Conservation (phyloP, 768 basidiomycete genomes). For the Auricularia sp. region DNA sequence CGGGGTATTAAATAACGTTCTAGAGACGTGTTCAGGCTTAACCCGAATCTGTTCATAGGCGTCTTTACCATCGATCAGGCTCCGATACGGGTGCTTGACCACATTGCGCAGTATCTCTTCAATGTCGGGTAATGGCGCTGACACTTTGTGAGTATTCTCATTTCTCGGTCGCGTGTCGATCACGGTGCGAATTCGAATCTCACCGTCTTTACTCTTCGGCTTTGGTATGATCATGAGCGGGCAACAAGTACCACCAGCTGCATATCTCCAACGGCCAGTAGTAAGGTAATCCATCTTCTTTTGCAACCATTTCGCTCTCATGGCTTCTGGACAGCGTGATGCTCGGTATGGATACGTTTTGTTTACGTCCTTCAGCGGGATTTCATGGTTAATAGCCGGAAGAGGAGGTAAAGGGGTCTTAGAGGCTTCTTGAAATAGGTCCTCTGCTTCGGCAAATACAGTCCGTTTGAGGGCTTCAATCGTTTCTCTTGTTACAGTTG, state of each 20-base stretch:
- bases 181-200: neutral
- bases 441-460: conserved; percentile 7
- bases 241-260: neutral
- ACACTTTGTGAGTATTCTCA: conserved; percentile 6
- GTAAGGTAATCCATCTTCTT: no score
- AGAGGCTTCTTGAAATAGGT: conserved; percentile 6
- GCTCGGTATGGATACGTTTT: conserved; percentile 7
- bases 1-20: conserved; percentile 12
- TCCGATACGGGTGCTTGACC: conserved; percentile 2
- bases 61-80: conserved; percentile 10
- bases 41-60: conserved; percentile 15
- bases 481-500: neutral
- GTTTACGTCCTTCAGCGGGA: conserved; percentile 10
- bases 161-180: conserved; percentile 5
- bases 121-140: conserved; percentile 6
- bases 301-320: neutral
- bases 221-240: conserved; percentile 6
- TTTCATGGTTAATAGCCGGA: conserved; percentile 9
- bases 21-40: conserved; percentile 9
- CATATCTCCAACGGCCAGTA: no score
- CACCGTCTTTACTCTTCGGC: neutral
- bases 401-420: conserved; percentile 8
- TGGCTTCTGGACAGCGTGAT: conserved; percentile 8
- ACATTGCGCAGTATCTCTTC: conserved; percentile 4
- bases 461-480: conserved; percentile 4